Conservation (phyloP, 2,329 filamentous ascomycete species). For the Microcyclosporella mali region DNA sequence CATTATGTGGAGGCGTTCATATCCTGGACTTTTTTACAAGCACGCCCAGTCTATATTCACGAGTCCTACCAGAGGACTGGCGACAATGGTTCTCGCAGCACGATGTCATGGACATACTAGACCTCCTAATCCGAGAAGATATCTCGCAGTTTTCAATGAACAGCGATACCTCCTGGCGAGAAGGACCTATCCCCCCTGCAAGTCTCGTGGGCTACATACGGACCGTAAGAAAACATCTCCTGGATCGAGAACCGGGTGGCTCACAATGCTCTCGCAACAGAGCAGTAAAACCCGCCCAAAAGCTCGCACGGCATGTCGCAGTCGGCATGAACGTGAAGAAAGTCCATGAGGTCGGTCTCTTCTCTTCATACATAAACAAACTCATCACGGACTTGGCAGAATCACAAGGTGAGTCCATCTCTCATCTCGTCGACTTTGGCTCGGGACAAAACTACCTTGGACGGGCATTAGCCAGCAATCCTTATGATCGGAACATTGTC, state of each 20-base stretch:
- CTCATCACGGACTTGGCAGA: conserved; percentile 52
- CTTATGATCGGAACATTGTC: conserved; percentile 80
- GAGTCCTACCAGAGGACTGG: conserved; percentile 74
- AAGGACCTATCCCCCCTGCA: conserved; percentile 44
- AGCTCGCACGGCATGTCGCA: conserved; percentile 64
- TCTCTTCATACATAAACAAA: conserved; percentile 74
- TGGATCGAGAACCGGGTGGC: conserved; percentile 55
- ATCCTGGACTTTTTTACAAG: conserved; percentile 93
- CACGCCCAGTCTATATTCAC: conserved; percentile 73
- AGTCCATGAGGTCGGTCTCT: conserved; percentile 84
- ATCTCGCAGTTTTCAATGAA: conserved; percentile 38
- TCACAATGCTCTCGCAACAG: conserved; percentile 28
- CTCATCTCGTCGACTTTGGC: conserved; percentile 91
- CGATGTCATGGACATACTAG: conserved; percentile 68
- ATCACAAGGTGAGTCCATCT: conserved; percentile 49
- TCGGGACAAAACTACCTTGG: conserved; percentile 96
- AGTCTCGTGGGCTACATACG: conserved; percentile 66
- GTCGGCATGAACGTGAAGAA: conserved; percentile 97
- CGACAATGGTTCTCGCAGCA: conserved; percentile 65
- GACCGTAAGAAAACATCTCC: conserved; percentile 55
- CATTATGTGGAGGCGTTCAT: conserved; percentile 93
- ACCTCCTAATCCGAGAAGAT: conserved; percentile 75
- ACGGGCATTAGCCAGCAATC: conserved; percentile 72
- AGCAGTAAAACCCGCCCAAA: conserved; percentile 38
- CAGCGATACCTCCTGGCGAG: conserved; percentile 37